These are phyloP conservation scores for Entelexis paramagnoliae DNA, from an alignment of 1,139 yeast species.

Conservation along the genomic window DNA sequence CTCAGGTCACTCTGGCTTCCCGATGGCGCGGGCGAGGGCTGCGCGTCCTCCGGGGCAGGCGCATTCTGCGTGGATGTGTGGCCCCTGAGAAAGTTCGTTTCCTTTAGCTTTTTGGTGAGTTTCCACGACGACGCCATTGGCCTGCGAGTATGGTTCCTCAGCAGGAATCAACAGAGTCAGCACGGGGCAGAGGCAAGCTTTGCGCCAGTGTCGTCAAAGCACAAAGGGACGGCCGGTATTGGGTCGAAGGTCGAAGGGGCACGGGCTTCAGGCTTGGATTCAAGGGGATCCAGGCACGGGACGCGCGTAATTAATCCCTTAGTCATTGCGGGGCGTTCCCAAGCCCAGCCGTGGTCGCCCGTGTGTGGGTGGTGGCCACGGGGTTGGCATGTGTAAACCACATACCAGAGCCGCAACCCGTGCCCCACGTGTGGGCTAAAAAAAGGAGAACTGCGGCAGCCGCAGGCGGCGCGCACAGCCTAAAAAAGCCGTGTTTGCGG, in stretches of 20 bases:
- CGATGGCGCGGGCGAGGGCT: constrained; percentile 3
- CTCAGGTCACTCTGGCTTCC: neutral
- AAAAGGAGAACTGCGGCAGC: neutral
- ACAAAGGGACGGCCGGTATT: neutral
- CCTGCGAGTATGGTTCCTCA: neutral
- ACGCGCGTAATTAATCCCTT: neutral
- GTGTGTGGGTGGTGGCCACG: neutral
- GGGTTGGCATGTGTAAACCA: neutral
- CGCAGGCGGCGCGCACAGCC: neutral
- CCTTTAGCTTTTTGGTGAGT: constrained; percentile 31
- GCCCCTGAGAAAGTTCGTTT: constrained; percentile 32
- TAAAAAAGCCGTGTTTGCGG: neutral
- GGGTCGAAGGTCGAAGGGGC: constrained; percentile 1
- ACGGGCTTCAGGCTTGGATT: constrained; percentile 1
- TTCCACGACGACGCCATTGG: constrained; percentile 25
- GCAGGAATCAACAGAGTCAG: neutral
- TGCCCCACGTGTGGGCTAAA: constrained; percentile 6
- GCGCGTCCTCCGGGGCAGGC: neutral
- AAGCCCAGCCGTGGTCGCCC: neutral
- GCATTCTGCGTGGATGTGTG: constrained; percentile 20
- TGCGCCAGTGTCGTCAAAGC: neutral
- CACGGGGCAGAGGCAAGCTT: neutral
- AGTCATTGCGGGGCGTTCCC: constrained; percentile 9
- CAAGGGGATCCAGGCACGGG: constrained; percentile 6
- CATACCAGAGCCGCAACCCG: constrained; percentile 2